Percentiles rank a stretch among this genome's conserved stretches.
Conservation (phyloP, 2,329 filamentous ascomycete species). For the Pestalotiopsis sp. region DNA sequence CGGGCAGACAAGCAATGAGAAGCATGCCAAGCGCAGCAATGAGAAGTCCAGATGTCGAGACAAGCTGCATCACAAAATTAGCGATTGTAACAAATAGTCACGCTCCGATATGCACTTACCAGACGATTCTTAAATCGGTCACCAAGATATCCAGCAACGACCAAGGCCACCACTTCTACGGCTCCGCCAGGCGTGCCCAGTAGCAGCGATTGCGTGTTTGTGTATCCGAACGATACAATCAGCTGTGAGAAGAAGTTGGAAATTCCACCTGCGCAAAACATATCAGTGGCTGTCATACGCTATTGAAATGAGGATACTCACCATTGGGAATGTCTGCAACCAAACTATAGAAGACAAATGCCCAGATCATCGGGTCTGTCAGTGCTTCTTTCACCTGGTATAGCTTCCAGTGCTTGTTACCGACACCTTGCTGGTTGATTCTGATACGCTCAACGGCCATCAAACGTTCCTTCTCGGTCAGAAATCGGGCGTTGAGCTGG, state of each 20-base stretch:
- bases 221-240: slow-evolving; percentile 64
- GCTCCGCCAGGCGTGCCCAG: slow-evolving; percentile 68
- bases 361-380: slow-evolving; percentile 40
- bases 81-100: slow-evolving; percentile 13
- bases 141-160: slow-evolving; percentile 53
- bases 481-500: slow-evolving; percentile 41
- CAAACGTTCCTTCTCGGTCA: slow-evolving; percentile 62
- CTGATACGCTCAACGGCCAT: slow-evolving; percentile 57
- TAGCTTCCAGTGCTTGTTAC: slow-evolving; percentile 68
- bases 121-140: slow-evolving; percentile 60
- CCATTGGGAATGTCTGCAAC: slow-evolving; percentile 41
- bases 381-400: slow-evolving; percentile 56
- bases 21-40: slow-evolving; percentile 62
- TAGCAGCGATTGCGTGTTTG: slow-evolving; percentile 62
- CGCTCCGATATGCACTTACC: slow-evolving; percentile 19
- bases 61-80: slow-evolving; percentile 36
- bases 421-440: slow-evolving; percentile 68
- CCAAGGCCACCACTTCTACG: slow-evolving; percentile 62
- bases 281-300: not conserved
- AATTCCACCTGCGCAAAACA: slow-evolving; percentile 25
- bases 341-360: slow-evolving; percentile 35
- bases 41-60: slow-evolving; percentile 54
- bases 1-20: slow-evolving; percentile 65
- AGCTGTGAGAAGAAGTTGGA: slow-evolving; percentile 44
- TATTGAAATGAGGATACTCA: slow-evolving; percentile 17